Percentiles rank a stretch among this genome's conserved stretches.
These are phyloP conservation scores for Fraxinus nigra DNA, from an alignment of 305 asterid species.

Conservation along the genomic window DNA sequence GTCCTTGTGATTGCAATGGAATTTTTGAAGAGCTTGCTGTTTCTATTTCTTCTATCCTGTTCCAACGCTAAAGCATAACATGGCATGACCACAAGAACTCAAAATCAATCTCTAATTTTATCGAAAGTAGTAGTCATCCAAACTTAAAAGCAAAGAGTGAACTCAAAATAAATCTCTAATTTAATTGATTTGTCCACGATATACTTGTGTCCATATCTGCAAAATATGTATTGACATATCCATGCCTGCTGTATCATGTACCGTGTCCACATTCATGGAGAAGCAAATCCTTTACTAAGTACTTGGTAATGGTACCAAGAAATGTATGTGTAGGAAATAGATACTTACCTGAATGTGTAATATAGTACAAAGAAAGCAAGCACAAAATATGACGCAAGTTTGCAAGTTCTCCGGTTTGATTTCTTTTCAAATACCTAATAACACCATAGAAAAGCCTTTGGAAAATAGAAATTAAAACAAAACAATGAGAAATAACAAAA, in stretches of 20 bases:
- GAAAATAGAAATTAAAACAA: slow-evolving; percentile 16
- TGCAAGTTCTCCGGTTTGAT: slow-evolving; percentile 73
- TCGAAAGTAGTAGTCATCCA: neutral
- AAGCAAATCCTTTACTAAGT: neutral
- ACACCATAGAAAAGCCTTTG: slow-evolving; percentile 23
- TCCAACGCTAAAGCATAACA: neutral
- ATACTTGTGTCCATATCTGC: neutral
- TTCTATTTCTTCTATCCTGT: neutral
- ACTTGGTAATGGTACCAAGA: slow-evolving; percentile 2
- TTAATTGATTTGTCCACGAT: too few species aligned
- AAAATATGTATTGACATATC: neutral
- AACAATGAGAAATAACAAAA: neutral
- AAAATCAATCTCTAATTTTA: neutral
- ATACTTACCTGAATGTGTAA: slow-evolving; percentile 61
- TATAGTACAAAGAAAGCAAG: slow-evolving; percentile 60
- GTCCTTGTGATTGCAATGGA: neutral
- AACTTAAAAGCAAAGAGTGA: neutral
- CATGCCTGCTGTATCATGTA: neutral
- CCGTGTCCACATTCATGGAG: neutral
- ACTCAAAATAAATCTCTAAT: neutral
- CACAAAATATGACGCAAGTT: slow-evolving; percentile 68
- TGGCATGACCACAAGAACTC: neutral
- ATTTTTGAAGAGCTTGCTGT: neutral
- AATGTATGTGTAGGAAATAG: slow-evolving; percentile 17
- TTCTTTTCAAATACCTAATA: slow-evolving; percentile 87